Evolutionary conservation across 2,329 filamentous ascomycete genomes (phyloP).

Genomic region (Ceratocystis papillata): DNA sequence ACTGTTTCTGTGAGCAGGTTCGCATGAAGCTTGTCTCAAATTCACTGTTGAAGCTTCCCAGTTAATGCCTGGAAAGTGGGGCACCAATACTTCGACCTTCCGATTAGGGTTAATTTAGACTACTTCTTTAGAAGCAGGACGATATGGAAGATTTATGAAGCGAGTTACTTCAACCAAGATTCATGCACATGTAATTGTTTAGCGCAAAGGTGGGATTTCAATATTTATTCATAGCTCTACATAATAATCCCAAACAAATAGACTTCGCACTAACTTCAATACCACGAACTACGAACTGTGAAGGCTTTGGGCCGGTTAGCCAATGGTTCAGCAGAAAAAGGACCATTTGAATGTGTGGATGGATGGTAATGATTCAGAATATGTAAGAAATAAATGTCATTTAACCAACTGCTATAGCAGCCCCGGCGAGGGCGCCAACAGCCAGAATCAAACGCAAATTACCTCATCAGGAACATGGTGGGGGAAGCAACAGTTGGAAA

Average conservation of each 20-base stretch:
- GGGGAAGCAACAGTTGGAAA: conserved; percentile 20
- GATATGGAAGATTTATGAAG: too few relatives aligned
- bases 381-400: conserved; percentile 99
- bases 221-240: too few relatives aligned
- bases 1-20: not conserved
- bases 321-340: not conserved
- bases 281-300: not conserved
- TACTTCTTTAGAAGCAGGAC: not conserved
- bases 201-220: too few relatives aligned
- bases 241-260: too few relatives aligned
- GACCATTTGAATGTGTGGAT: not conserved
- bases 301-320: conserved; percentile 1
- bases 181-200: too few relatives aligned
- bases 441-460: conserved; percentile 97
- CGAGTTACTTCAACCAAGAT: too few relatives aligned
- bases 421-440: conserved; percentile 85
- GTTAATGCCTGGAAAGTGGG: not conserved
- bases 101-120: not conserved
- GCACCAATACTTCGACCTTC: not conserved
- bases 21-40: not conserved
- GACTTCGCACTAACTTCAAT: not conserved
- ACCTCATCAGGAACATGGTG: conserved; percentile 60
- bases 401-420: conserved; percentile 61
- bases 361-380: conserved; percentile 62
- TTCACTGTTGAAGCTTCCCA: not conserved